Base-by-base conservation (phyloP, 177 flowering plant species). In the Vitis hybrid region DNA sequence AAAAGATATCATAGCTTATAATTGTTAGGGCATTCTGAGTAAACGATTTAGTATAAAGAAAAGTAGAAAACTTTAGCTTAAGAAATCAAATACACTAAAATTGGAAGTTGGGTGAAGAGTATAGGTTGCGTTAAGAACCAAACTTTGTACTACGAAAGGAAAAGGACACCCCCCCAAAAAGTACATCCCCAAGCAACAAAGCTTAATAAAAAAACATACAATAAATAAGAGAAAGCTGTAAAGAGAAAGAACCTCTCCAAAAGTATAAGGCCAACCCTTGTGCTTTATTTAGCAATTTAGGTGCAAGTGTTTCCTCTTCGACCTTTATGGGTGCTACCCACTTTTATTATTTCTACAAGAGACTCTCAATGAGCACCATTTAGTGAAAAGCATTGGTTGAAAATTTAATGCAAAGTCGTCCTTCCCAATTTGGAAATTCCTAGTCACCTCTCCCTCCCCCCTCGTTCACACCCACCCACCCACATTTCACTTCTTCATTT, bases 361-460 rank as follows among this genome's bases (percentile, higher is more conserved):
- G 59, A 53, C 68, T 10, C 12, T 13, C 66, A 62, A 0, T 26
- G 29, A 26, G 29, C 31, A 33, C 45, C 19, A 45, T 62, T 53
- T 62, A 1, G 29, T 52, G 33, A 33, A 33, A 51, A 3, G 14
- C 3, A 48, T 51, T 19, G 2, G 15, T 52, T 50, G 14, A 2
- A 58, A 50, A 21, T 19, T 13, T 26, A 26, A 59, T 51, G 61
- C 13, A 50, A 65, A 65, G 70, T 60, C 66, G 12, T 60, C 56
- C 57, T 72, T 52, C 50, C 60, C 39, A 51, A 59, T 8, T 65
- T 59, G 53, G 74, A 72, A 72, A 72, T 29, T 65, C 64, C 22
- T 56, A 18, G 56, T 12, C 33, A 16, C 4, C 13, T n/a, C 33
- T 31, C 50, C 1, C 6, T 59, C 50, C 45, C 1, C 12, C 56